Conservation (phyloP, 2,329 filamentous ascomycete genomes). For the Endocalyx cinctus region DNA sequence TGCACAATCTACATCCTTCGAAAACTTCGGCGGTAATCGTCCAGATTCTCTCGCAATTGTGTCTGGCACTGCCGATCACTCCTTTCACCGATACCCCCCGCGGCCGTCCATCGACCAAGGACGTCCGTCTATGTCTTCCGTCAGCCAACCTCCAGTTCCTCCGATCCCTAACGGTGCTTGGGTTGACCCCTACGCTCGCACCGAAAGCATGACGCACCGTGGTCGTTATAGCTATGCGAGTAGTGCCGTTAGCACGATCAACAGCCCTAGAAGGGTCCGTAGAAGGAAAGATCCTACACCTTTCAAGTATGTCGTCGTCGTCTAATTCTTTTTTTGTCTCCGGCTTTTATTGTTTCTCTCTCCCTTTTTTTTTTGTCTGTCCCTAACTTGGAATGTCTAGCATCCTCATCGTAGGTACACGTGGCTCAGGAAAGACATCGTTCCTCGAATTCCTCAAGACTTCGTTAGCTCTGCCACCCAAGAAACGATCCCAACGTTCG, state of each 20-base stretch:
- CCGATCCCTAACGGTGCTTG: conserved; percentile 58
- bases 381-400: conserved; percentile 41
- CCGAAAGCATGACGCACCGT: conserved; percentile 94
- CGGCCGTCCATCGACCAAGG: conserved; percentile 52
- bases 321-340: neutral
- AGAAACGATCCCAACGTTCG: conserved; percentile 60
- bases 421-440: conserved; percentile 87
- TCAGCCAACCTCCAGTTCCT: conserved; percentile 56
- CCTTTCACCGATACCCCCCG: conserved; percentile 30
- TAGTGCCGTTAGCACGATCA: conserved; percentile 84
- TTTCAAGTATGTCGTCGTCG: conserved; percentile 74
- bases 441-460: conserved; percentile 94
- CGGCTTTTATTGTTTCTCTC: neutral
- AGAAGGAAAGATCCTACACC: conserved; percentile 96
- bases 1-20: conserved; percentile 24
- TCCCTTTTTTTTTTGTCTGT: neutral
- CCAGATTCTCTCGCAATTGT: conserved; percentile 29
- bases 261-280: conserved; percentile 85
- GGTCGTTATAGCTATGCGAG: conserved; percentile 95
- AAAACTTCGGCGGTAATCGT: conserved; percentile 31
- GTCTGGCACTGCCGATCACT: conserved; percentile 27
- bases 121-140: conserved; percentile 34
- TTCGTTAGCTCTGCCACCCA: conserved; percentile 75
- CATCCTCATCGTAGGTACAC: conserved; percentile 83
- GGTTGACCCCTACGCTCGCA: conserved; percentile 73